These are phyloP conservation scores for Kwoniella botswanensis DNA, from an alignment of 768 basidiomycete species.

Conservation along the genomic window DNA sequence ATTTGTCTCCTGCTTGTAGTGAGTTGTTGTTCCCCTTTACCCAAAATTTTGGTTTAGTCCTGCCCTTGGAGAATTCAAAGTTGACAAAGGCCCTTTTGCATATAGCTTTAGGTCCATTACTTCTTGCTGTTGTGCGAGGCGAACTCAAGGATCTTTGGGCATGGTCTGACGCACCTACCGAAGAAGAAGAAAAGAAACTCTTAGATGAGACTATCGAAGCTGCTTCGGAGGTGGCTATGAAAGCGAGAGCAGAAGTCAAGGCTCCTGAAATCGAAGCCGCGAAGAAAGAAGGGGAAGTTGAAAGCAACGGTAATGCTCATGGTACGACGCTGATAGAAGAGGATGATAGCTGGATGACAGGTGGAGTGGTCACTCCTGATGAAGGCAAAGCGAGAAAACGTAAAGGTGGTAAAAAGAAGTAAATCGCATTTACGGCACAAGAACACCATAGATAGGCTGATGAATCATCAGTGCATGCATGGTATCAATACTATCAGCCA, in stretches of 20 bases:
- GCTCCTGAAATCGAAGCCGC: constrained; percentile 13
- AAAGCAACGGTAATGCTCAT: constrained; percentile 19
- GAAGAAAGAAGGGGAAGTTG: neutral
- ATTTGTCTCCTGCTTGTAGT: constrained; percentile 67
- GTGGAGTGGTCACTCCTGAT: constrained; percentile 22
- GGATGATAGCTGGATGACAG: constrained; percentile 49
- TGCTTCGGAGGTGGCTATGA: constrained; percentile 43
- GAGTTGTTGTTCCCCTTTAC: constrained; percentile 23
- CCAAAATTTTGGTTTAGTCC: no score
- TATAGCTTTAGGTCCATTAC: constrained; percentile 69
- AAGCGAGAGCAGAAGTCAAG: constrained; percentile 31
- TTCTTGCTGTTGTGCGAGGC: constrained; percentile 67
- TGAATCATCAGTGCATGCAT: constrained; percentile 4
- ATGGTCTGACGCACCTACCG: constrained; percentile 67
- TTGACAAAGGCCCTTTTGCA: no score
- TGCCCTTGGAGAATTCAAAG: no score
- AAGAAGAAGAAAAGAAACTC: constrained; percentile 34
- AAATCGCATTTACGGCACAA: neutral
- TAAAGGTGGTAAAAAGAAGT: constrained; percentile 30
- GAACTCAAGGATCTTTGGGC: constrained; percentile 74
- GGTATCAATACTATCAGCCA: neutral
- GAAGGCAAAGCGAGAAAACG: constrained; percentile 27
- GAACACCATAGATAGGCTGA: no score
- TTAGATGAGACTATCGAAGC: constrained; percentile 46
- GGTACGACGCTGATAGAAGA: constrained; percentile 21